phyloP scores from a whole-genome alignment of 2,329 filamentous ascomycete genomes.

The Xylaria polymorpha region DNA sequence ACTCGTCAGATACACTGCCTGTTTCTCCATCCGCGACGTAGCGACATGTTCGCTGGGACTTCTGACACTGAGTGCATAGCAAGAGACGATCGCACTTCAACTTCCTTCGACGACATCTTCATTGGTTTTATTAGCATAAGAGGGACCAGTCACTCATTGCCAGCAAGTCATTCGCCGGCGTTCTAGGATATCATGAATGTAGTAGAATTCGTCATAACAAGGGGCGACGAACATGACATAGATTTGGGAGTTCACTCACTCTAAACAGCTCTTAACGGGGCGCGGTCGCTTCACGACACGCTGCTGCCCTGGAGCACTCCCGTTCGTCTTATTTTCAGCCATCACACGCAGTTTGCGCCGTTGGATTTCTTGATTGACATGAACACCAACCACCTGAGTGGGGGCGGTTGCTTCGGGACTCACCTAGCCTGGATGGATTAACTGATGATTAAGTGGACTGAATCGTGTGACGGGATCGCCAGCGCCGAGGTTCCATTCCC shows the following conservation, averaged over 20 bases:
- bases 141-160: not conserved
- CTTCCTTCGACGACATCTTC: slow-evolving; percentile 58
- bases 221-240: not conserved
- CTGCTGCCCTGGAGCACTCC: slow-evolving; percentile 20
- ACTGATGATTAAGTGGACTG: not conserved
- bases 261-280: slow-evolving; percentile 47
- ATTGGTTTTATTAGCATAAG: slow-evolving; percentile 43
- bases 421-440: not conserved
- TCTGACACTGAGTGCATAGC: slow-evolving; percentile 69
- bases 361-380: slow-evolving; percentile 3
- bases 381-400: not conserved
- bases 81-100: slow-evolving; percentile 68
- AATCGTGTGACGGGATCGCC: slow-evolving; percentile 7
- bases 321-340: slow-evolving; percentile 35
- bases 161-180: not conserved
- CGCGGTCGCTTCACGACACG: slow-evolving; percentile 47
- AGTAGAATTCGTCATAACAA: not conserved
- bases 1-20: slow-evolving; percentile 62
- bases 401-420: slow-evolving; percentile 1
- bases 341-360: slow-evolving; percentile 17
- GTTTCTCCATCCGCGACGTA: slow-evolving; percentile 63
- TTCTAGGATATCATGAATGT: not conserved
- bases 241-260: slow-evolving; percentile 29
- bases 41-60: slow-evolving; percentile 64
- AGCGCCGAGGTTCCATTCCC: slow-evolving; percentile 10